Percentiles rank a stretch among this genome's conserved stretches.
Conservation (phyloP, 805 yeast species). For the Kazachstania psychrophila region DNA sequence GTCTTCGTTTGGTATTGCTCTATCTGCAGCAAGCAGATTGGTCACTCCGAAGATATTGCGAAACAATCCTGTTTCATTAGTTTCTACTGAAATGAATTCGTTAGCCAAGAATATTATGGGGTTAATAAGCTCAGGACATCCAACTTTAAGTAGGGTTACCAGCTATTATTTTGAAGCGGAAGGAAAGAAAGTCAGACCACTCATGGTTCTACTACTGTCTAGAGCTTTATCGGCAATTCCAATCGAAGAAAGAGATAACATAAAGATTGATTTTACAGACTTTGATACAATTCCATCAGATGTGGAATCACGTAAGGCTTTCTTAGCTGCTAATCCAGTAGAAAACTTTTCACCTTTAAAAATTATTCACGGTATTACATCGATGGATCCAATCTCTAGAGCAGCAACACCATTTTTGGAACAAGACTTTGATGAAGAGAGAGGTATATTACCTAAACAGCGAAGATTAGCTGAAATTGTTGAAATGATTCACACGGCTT, state of each 20-base stretch:
- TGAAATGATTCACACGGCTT: conserved; percentile 97
- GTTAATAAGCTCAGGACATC: conserved; percentile 88
- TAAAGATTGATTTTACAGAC: conserved; percentile 52
- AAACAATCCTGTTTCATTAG: conserved; percentile 82
- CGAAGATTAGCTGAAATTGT: conserved; percentile 93
- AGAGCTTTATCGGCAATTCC: conserved; percentile 78
- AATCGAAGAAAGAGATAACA: conserved; percentile 50
- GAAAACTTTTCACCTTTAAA: conserved; percentile 62
- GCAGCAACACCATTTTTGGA: conserved; percentile 68
- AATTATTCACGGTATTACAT: conserved; percentile 82
- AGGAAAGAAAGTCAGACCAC: conserved; percentile 91
- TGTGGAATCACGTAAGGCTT: background rate
- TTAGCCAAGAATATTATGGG: conserved; percentile 79
- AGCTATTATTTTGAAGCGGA: conserved; percentile 92
- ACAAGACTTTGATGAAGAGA: conserved; percentile 35
- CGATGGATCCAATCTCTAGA: conserved; percentile 78
- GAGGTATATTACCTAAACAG: conserved; percentile 89
- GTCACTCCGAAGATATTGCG: conserved; percentile 55
- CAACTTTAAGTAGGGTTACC: conserved; percentile 84
- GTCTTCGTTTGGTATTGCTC: conserved; percentile 44
- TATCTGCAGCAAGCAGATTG: conserved; percentile 62
- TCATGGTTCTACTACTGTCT: conserved; percentile 73
- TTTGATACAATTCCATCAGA: conserved; percentile 31
- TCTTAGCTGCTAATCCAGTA: conserved; percentile 21
- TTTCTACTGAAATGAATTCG: conserved; percentile 85